Base-by-base conservation (phyloP, 2,329 filamentous ascomycete species). In the Phoma sp. region DNA sequence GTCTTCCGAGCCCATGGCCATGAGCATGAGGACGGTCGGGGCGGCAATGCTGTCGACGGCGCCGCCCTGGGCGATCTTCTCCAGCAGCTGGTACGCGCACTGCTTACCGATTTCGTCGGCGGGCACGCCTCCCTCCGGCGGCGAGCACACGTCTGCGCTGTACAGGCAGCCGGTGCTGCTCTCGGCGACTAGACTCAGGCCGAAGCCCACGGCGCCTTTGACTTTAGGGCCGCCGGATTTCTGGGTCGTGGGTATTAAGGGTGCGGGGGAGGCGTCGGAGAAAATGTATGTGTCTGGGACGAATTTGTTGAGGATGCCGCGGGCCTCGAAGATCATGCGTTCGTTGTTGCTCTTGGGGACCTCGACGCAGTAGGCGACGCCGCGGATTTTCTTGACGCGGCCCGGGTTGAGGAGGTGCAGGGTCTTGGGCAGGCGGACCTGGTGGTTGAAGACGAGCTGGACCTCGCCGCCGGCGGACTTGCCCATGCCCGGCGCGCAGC, bases 1-100 rank as follows among this genome's bases (percentile, higher is more conserved):
- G 74, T 99, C 95, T 72, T 98, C 95, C 1, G 89, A 91, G 0
- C 95, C 95, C 95, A 99, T 98, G 30, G 93, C 91, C 95, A 99
- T 99, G 59, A 99, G 80, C 14, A 88, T 90, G 47, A 99, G 75
- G 60, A 96, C 83, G 0, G 89, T 93, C 3, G 85, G 81, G 4
- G 88, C 87, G 2, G 91, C 89, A 3, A 89, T 83, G 11, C 81
- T 82, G 47, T 87, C 88, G 3, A 90, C 89, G 71, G 91, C 96
- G 1, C 95, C 95, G 9, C 93, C 93, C 64, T 88, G 84, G 46
- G 85, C 85, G 57, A 98, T 88, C 22, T 86, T 83, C 75, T 98
- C 93, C 10, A 99, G 79, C 45, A 99, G 78, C 75, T 97, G 93
- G 71, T 90, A 91, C 13, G 95, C 95, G 73, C 91, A 96, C 67